Evolutionary conservation across 2,329 filamentous ascomycete species (phyloP).

Genomic region (Trichoderma brevicompactum): DNA sequence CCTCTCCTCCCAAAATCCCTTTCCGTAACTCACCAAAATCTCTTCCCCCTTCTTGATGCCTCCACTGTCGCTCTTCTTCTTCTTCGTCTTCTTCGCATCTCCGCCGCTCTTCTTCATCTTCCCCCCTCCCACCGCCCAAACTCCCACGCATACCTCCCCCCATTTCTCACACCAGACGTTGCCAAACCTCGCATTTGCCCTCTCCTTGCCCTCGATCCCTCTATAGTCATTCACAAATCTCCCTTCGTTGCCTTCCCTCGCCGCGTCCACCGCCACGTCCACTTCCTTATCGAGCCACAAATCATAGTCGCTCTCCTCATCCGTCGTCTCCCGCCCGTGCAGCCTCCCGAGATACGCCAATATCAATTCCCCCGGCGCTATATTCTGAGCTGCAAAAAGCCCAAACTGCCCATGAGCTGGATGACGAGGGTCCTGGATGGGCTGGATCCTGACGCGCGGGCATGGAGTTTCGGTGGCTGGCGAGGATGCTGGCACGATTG

Average conservation of each 20-base stretch:
- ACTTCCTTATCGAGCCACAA: constrained; percentile 63
- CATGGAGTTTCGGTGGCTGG: constrained; percentile 50
- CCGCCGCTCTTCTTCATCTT: constrained; percentile 28
- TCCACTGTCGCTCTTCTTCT: constrained; percentile 38
- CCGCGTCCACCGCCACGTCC: constrained; percentile 65
- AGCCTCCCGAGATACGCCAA: constrained; percentile 65
- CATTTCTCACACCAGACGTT: constrained; percentile 65
- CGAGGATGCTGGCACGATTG: constrained; percentile 35
- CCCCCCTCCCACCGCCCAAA: constrained; percentile 55
- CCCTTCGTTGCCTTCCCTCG: constrained; percentile 63
- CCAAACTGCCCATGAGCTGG: constrained; percentile 63
- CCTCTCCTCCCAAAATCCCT: constrained; percentile 65
- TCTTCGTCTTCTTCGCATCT: constrained; percentile 40
- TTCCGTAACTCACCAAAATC: constrained; percentile 69
- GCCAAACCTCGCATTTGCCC: constrained; percentile 63
- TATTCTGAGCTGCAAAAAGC: constrained; percentile 60
- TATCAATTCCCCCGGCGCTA: constrained; percentile 60
- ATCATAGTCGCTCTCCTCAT: constrained; percentile 59
- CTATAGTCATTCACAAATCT: constrained; percentile 71
- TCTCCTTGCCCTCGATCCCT: constrained; percentile 51
- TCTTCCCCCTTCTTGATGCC: constrained; percentile 60
- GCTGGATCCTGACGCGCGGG: constrained; percentile 57
- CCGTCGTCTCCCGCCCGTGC: constrained; percentile 47
- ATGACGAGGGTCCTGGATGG: constrained; percentile 56
- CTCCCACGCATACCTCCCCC: constrained; percentile 59